Percentiles rank a stretch among this genome's conserved stretches.
These are phyloP conservation scores for Pythium folliculosum DNA, from an alignment of 352 stramenopile species.

Conservation along the genomic window DNA sequence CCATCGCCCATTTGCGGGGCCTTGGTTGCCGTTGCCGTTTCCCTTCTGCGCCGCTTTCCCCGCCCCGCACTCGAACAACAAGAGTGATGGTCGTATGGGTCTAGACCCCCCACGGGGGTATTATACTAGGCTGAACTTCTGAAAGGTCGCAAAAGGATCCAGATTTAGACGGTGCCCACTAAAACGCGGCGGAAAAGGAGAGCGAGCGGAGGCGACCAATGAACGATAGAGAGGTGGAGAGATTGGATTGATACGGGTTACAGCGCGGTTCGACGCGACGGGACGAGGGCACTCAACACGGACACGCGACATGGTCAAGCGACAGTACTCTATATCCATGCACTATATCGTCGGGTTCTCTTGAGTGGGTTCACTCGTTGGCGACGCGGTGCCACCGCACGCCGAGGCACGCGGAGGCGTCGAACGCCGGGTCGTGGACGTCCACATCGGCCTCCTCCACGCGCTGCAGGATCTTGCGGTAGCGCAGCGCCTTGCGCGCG, in stretches of 20 bases:
- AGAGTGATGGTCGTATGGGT: conserved; percentile 2
- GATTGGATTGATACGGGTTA: too few relatives aligned
- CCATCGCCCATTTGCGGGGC: not conserved
- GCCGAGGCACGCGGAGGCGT: conserved; percentile 32
- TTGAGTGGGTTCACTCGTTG: conserved; percentile 7
- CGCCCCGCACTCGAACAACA: not conserved
- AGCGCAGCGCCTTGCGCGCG: conserved; percentile 33
- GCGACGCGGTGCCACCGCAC: conserved; percentile 28
- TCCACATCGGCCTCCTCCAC: conserved; percentile 32
- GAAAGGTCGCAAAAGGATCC: too few relatives aligned
- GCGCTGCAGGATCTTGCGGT: conserved; percentile 32
- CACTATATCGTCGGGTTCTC: not conserved
- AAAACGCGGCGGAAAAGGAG: too few relatives aligned
- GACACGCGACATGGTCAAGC: not conserved
- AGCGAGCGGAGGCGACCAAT: too few relatives aligned
- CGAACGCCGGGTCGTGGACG: conserved; percentile 28
- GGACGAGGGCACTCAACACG: not conserved
- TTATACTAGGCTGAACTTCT: too few relatives aligned
- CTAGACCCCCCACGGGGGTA: too few relatives aligned
- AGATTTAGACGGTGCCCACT: too few relatives aligned
- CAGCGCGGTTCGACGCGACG: not conserved
- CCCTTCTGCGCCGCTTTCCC: not conserved
- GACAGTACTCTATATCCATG: not conserved
- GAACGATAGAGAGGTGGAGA: too few relatives aligned
- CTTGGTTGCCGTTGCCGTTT: too few relatives aligned